Percentiles rank a stretch among this genome's conserved stretches.
Conservation (phyloP, 2,329 filamentous ascomycete genomes). For the Claviceps spartinae region DNA sequence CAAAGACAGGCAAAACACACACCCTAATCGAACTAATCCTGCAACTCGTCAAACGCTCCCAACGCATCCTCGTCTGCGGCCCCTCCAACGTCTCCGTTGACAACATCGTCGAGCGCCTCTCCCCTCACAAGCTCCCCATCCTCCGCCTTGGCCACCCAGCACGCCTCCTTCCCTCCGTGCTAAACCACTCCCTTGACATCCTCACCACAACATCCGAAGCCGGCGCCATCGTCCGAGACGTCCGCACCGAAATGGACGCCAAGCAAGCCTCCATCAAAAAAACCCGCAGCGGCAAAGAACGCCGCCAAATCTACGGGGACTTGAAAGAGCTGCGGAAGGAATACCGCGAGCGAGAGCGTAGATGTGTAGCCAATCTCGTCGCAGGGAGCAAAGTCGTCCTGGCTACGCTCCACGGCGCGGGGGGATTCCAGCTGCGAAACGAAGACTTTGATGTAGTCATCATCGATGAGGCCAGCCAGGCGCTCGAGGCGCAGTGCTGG, state of each 20-base stretch:
- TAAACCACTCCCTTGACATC: slow-evolving; percentile 82
- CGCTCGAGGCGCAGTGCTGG: slow-evolving; percentile 94
- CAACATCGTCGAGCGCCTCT: slow-evolving; percentile 89
- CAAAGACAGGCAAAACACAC: slow-evolving; percentile 82
- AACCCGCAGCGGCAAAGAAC: slow-evolving; percentile 66
- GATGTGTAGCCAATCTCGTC: slow-evolving; percentile 66
- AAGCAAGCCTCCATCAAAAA: slow-evolving; percentile 85
- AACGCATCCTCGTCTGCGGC: slow-evolving; percentile 80
- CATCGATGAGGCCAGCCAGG: slow-evolving; percentile 92
- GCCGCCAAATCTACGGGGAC: slow-evolving; percentile 70
- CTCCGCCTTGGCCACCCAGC: slow-evolving; percentile 88
- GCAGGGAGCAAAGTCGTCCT: slow-evolving; percentile 73
- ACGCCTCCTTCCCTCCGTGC: slow-evolving; percentile 71
- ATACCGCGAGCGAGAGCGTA: slow-evolving; percentile 70
- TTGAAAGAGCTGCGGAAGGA: slow-evolving; percentile 78
- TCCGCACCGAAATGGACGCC: slow-evolving; percentile 82
- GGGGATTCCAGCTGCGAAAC: slow-evolving; percentile 66
- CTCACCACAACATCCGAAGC: slow-evolving; percentile 84
- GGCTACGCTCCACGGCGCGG: slow-evolving; percentile 83
- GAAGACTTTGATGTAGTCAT: slow-evolving; percentile 86
- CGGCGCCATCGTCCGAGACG: slow-evolving; percentile 76
- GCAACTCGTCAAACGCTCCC: slow-evolving; percentile 64
- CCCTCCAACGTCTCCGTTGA: slow-evolving; percentile 96
- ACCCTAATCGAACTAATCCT: slow-evolving; percentile 90
- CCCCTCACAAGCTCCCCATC: slow-evolving; percentile 73